phyloP scores from a whole-genome alignment of 176 grass and related monocot species.

The Oryza officinalis region DNA sequence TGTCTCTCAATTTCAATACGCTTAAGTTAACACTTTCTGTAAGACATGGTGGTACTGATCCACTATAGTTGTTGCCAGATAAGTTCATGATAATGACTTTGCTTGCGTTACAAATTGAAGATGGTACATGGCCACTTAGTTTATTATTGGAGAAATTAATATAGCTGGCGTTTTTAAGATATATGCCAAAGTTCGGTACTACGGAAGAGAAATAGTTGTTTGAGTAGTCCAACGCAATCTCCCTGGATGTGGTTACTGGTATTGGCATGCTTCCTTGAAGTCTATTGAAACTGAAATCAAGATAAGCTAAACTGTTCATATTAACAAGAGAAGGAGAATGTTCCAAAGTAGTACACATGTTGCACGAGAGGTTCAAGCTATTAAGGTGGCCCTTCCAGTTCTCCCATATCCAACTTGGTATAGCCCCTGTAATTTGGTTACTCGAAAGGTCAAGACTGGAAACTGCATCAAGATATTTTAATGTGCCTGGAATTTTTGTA shows the following conservation, averaged over 20 bases:
- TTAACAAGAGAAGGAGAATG: neutral
- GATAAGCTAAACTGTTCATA: accelerated
- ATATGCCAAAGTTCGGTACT: neutral
- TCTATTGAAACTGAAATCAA: constrained; percentile 25
- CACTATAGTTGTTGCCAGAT: constrained; percentile 33
- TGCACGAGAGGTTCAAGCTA: neutral
- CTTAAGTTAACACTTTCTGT: neutral
- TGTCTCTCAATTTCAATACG: constrained; percentile 12
- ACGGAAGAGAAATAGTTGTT: constrained; percentile 13
- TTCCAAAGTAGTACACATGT: constrained; percentile 2
- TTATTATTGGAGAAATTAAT: constrained; percentile 22
- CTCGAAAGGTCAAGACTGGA: neutral
- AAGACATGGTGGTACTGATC: constrained; percentile 19
- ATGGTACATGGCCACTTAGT: constrained; percentile 22
- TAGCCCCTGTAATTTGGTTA: constrained; percentile 17
- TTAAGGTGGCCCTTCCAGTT: neutral
- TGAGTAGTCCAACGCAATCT: neutral
- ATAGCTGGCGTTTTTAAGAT: neutral
- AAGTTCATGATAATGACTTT: neutral
- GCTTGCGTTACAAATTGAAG: constrained; percentile 26
- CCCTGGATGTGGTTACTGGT: neutral
- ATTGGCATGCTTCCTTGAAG: neutral
- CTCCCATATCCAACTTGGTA: constrained; percentile 37
- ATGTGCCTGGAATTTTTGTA: neutral
- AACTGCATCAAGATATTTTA: neutral